Base-by-base conservation (phyloP, 371 early-diverging fungal species). In the Apophysomyces sp. region DNA sequence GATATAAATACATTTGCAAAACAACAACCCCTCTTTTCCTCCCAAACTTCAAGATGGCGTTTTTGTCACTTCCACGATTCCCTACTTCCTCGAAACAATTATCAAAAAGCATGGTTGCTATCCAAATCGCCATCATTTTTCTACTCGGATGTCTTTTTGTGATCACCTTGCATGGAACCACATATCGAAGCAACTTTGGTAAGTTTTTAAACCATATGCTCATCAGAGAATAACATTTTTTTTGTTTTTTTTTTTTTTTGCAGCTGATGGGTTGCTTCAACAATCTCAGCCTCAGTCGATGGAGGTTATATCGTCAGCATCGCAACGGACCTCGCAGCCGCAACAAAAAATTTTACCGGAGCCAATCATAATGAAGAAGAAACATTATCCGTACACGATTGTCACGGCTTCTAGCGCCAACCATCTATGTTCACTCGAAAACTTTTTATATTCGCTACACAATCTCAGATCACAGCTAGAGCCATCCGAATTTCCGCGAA, bases 351-450 rank as follows among this genome's bases (percentile, higher is more conserved):
- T 21, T 44, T 44, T 44, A 44, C 49, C 49, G 49, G 21, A 44
- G 49, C 49, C 49, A 44, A 44, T 44, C 49, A 44, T 21, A 21
- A 44, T 36, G 4, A 21, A 39, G 52, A 49, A 32, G 61, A 65
- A 54, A 76, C 53, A 66, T 8, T 60, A 55, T 30, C 67, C 74
- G n/a, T 74, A 65, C 52, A 86, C 84, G 3, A 81, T 86, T 24
- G 76, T 82, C 30, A 84, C 84, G 0, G 86, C 77, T 2, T 83
- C 86, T 15, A 81, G 80, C 16, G 65, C 76, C 15, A 84, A 86
- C 57, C 86, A 86, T 56, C 75, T 84, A 49, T 86, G 86, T 44
- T 78, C 83, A 0, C 60, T 86, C 21, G 83, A 82, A 32, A 73
- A 69, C 49, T 84, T 81, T 51, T 60, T 85, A 11, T 85, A 85